These are phyloP conservation scores for Cystobasidium ongulense DNA, from an alignment of 768 basidiomycete species.

Conservation along the genomic window DNA sequence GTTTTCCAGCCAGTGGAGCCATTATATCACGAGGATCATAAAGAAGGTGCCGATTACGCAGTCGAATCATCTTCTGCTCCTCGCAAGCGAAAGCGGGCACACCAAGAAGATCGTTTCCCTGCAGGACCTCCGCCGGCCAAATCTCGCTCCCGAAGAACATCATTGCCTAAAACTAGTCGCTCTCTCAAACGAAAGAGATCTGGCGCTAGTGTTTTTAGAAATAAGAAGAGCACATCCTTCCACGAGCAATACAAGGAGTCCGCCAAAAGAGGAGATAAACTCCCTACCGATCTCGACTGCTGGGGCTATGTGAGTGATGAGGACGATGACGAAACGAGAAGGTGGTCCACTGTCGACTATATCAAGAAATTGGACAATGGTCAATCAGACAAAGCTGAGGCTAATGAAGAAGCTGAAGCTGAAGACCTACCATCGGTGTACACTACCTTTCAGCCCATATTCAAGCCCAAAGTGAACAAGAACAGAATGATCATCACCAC, in stretches of 20 bases:
- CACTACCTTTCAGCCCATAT: background rate
- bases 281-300: conserved; percentile 1
- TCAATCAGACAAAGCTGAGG: background rate
- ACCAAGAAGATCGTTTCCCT: background rate
- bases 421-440: background rate
- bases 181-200: background rate
- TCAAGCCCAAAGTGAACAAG: background rate
- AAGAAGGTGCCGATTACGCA: background rate
- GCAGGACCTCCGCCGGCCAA: background rate
- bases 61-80: background rate
- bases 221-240: background rate
- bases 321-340: background rate
- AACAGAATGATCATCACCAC: background rate
- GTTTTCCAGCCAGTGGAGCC: background rate
- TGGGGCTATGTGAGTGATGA: background rate
- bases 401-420: background rate
- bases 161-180: background rate
- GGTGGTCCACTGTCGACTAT: background rate
- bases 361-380: background rate
- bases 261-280: background rate
- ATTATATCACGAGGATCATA: background rate
- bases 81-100: background rate
- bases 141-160: background rate
- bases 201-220: background rate
- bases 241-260: background rate